Conservation (phyloP, 169 alveolate species). For the Plasmodium relictum region DNA sequence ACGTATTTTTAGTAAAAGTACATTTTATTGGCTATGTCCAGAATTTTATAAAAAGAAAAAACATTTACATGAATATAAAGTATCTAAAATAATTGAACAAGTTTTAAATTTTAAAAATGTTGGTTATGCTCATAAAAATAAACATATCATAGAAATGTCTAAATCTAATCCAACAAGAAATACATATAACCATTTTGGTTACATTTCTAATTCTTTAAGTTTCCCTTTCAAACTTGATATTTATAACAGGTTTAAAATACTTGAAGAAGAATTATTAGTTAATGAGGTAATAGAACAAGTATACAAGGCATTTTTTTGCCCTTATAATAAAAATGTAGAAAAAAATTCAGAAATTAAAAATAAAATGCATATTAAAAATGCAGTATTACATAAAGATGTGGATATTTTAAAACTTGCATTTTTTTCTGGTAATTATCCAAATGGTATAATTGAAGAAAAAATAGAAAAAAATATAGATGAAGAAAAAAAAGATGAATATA, state of each 20-base stretch:
- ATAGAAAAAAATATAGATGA: neutral
- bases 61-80: conserved; percentile 5
- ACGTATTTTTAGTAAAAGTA: conserved; percentile 11
- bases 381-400: conserved; percentile 15
- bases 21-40: conserved; percentile 60
- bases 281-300: conserved; percentile 15
- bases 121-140: conserved; percentile 31
- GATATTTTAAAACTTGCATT: conserved; percentile 2
- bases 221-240: conserved; percentile 30
- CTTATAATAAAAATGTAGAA: neutral
- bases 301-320: conserved; percentile 30
- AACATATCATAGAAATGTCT: conserved; percentile 55
- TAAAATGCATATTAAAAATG: neutral
- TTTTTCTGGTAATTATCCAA: neutral
- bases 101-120: conserved; percentile 12
- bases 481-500: conserved; percentile 1
- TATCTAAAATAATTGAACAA: conserved; percentile 17
- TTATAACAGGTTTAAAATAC: conserved; percentile 32
- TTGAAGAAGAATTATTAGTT: conserved; percentile 1
- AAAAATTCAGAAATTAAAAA: neutral
- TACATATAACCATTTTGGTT: conserved; percentile 61
- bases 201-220: neutral
- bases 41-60: conserved; percentile 25
- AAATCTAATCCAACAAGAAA: conserved; percentile 19
- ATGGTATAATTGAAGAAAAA: neutral